Conservation (phyloP, 495 filamentous ascomycete genomes). For the Copromyces sp. region DNA sequence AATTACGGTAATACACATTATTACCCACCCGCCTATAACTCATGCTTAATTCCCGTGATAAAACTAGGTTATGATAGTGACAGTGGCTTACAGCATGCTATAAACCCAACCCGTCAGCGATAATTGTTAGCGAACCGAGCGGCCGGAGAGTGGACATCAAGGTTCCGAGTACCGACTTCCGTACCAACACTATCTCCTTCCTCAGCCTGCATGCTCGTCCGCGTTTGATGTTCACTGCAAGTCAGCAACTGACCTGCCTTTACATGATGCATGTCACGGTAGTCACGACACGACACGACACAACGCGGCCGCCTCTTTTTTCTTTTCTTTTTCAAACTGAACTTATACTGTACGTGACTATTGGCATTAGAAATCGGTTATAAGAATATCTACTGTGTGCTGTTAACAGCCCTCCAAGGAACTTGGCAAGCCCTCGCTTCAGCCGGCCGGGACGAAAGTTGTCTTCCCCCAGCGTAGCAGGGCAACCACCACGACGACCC, state of each 20-base stretch:
- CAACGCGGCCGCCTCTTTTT: neutral
- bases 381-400: neutral
- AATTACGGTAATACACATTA: neutral
- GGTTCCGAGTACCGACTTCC: neutral
- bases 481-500: neutral
- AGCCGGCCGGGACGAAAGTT: neutral
- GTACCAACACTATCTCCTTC: neutral
- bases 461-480: too few species aligned
- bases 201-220: neutral
- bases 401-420: neutral
- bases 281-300: neutral
- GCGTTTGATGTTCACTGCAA: neutral
- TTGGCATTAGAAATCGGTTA: neutral
- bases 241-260: neutral
- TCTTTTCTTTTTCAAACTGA: neutral
- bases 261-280: neutral
- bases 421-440: neutral
- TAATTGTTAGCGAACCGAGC: neutral
- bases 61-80: neutral
- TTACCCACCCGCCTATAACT: neutral
- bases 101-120: neutral
- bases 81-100: neutral
- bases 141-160: neutral
- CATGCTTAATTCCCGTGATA: neutral
- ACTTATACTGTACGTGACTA: neutral